Conservation (phyloP, 2,329 filamentous ascomycete genomes). For the Claviceps capensis region DNA sequence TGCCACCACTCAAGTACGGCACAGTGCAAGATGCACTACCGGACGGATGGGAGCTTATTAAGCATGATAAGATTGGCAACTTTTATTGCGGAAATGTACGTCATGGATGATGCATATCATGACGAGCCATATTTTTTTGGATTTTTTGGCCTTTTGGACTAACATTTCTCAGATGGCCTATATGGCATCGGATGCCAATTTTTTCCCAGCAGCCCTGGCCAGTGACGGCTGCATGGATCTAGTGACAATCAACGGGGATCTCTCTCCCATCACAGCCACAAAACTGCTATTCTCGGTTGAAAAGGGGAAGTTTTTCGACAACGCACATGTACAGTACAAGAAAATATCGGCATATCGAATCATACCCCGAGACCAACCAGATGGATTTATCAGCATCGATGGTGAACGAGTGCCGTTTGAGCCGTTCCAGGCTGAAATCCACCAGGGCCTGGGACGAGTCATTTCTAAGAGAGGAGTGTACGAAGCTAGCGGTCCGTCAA, state of each 20-base stretch:
- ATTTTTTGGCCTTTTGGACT: constrained; percentile 1
- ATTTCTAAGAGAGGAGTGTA: constrained; percentile 64
- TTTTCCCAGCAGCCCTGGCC: constrained; percentile 73
- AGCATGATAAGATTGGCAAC: constrained; percentile 69
- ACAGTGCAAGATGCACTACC: constrained; percentile 67
- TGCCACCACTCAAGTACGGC: constrained; percentile 67
- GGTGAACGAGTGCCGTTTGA: constrained; percentile 79
- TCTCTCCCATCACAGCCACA: constrained; percentile 52
- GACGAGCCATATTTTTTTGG: no score
- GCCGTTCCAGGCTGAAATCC: constrained; percentile 83
- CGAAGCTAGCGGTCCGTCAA: constrained; percentile 44
- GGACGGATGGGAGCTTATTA: constrained; percentile 58
- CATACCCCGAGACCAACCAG: constrained; percentile 53
- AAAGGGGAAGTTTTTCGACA: constrained; percentile 64
- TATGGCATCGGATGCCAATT: constrained; percentile 76
- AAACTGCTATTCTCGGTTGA: constrained; percentile 60
- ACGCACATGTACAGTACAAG: constrained; percentile 61
- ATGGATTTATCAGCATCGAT: constrained; percentile 87
- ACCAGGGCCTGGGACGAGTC: constrained; percentile 70
- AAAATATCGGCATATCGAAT: constrained; percentile 85
- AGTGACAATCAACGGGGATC: constrained; percentile 63
- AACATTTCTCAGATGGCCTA: constrained; percentile 56
- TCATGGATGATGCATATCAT: not conserved
- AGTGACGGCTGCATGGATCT: constrained; percentile 80
- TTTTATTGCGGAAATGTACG: constrained; percentile 84